phyloP scores from a whole-genome alignment of 1,139 yeast species.

The Entelexis paramagnoliae region DNA sequence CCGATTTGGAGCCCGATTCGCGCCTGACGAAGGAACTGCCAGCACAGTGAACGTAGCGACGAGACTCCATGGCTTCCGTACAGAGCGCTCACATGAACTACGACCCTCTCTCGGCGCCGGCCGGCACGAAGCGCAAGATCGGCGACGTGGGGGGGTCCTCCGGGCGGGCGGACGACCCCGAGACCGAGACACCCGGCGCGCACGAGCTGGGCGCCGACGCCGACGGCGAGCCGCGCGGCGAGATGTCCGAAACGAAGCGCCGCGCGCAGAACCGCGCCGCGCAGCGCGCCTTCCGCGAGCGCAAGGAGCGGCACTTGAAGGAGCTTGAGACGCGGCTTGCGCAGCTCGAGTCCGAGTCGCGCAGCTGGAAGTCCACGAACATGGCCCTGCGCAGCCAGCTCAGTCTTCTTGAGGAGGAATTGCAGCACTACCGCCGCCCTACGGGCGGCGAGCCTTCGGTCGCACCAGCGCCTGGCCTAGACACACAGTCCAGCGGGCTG shows the following conservation, averaged over 20 bases:
- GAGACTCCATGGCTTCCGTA: slow-evolving; percentile 2
- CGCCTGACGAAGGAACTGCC: background rate
- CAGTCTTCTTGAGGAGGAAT: slow-evolving; percentile 58
- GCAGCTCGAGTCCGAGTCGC: slow-evolving; percentile 58
- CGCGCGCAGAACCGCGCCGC: slow-evolving; percentile 98
- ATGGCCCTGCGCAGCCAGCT: slow-evolving; percentile 70
- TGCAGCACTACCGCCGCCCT: slow-evolving; percentile 44
- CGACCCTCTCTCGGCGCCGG: slow-evolving; percentile 1
- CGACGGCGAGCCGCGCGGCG: slow-evolving; percentile 1
- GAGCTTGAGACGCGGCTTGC: slow-evolving; percentile 75
- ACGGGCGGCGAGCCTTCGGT: background rate
- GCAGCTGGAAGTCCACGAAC: slow-evolving; percentile 54
- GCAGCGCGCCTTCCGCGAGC: slow-evolving; percentile 89
- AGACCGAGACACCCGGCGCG: background rate
- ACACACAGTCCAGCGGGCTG: background rate
- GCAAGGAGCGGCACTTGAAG: slow-evolving; percentile 78
- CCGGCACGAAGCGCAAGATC: slow-evolving; percentile 6
- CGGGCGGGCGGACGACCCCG: background rate
- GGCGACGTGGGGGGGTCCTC: slow-evolving; percentile 1
- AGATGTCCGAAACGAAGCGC: slow-evolving; percentile 40
- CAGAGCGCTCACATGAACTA: slow-evolving; percentile 7
- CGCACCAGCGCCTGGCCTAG: background rate
- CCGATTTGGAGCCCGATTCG: background rate
- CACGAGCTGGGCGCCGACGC: background rate
- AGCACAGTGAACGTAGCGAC: background rate